Evolutionary conservation across 2,329 filamentous ascomycete genomes (phyloP), one percentile per base, ranked within the genome.

Genomic region (Phyllosticta citrichinensis): DNA sequence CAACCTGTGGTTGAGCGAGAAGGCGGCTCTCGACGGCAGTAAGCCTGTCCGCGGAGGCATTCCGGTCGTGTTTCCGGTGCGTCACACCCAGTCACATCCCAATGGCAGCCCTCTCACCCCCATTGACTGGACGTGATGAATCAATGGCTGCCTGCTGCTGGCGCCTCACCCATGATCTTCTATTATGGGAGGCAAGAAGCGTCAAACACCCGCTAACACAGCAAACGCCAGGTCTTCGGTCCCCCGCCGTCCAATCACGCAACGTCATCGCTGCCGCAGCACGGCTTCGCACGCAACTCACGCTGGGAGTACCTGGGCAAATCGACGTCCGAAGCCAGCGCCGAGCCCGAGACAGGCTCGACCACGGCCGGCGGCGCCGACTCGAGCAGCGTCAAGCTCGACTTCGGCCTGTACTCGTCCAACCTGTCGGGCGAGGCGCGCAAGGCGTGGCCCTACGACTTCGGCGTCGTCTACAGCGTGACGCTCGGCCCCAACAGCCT

Each of bases 241-340:
- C 88, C 87, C 51, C 84, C 88, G 12, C 86, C 89, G 58, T 81
- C 86, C 66, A 86, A 92, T 73, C 84, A 87, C 66, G 81, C 88
- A n/a, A 94, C 91, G 27, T 84, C 84, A 57, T 79, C 83, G 65
- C 87, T 99, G 25, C 87, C 92, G 3, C 92, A 97, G 77, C 94
- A 97, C 78, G 94, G 94, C 66, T 96, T 99, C 75, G 94, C 93
- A 50, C 90, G 94, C 68, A 92, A 84, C 70, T 89, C 87, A 54
- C 83, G 83, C 64, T 99, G 94, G 94, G 92, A 97, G 74, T 96
- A 94, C 73, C 81, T 99, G 57, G 92, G 92, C 70, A 95, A 93
- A 77, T 90, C 87, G 6, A 86, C 83, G n/a, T 84, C 83, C 5
- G 87, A 91, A 73, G 82, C 79, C 9, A 75, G 75, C 9, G 51